Evolutionary conservation across 768 basidiomycete genomes (phyloP), one percentile per base, ranked within the genome.

Genomic region (Amanita subjunquillea): DNA sequence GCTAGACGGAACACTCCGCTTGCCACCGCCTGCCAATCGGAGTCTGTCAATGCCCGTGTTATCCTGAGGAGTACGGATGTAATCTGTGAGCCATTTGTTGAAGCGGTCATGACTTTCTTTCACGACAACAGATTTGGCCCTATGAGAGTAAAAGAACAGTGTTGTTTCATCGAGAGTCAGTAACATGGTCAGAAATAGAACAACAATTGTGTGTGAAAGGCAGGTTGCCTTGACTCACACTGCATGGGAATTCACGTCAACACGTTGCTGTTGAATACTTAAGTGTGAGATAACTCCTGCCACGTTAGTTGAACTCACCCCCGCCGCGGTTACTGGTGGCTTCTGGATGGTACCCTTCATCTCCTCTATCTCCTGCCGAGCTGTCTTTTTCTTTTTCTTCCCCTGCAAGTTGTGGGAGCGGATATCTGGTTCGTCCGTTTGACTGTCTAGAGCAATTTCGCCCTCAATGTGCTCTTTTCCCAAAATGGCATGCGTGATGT

Each of bases 81-180:
- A 5, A 30, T 48, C 46, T 22, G 27, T 48, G 46, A 48, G 46
- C 46, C 46, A 48, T 15, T 32, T 48, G 15, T 48, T 48, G 46
- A 48, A 10, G 44, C 44, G 12, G 29, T 48, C 6, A n/a, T n/a
- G n/a, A 22, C 17, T 48, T 32, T 48, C 29, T 3, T 48, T 36
- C 32, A 36, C 46, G 10, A 32, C 22, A 36, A n/a, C 46, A 10
- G 15, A 13, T 3, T 30, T 36, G 17, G 32, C 6, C 46, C 46
- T 48, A 48, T n/a, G 20, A 48, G 46, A 32, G 46, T 48, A 48
- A 22, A 48, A 48, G 46, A 32, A 48, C 32, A 48, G 13, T 2
- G 46, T 48, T 48, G 46, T 48, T 48, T 48, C 46, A 48, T 48
- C 44, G 15, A 29, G 27, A 17, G 32, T 48, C 46, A 48, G 32